Evolutionary conservation across 2,329 filamentous ascomycete genomes (phyloP).

Genomic region (Diplodia sapinea): DNA sequence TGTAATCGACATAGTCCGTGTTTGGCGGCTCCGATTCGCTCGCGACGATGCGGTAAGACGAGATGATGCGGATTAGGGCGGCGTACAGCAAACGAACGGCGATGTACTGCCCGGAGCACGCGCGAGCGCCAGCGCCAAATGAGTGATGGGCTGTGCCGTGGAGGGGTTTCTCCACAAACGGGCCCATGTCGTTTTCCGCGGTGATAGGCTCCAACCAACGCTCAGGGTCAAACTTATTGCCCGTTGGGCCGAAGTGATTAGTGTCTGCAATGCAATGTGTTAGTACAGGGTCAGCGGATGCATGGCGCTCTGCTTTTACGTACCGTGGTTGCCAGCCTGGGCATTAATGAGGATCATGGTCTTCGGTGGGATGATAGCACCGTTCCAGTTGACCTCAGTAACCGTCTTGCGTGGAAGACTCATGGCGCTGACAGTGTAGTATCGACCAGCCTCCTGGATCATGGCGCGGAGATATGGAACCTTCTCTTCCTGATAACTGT

Average conservation of each 20-base stretch:
- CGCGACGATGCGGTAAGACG: constrained; percentile 58
- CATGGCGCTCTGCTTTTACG: constrained; percentile 23
- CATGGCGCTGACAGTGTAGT: constrained; percentile 62
- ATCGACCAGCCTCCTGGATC: constrained; percentile 59
- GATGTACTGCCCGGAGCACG: constrained; percentile 60
- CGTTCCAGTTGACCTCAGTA: constrained; percentile 58
- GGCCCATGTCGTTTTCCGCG: constrained; percentile 30
- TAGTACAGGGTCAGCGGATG: neutral
- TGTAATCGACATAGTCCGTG: constrained; percentile 68
- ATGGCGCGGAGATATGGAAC: constrained; percentile 58
- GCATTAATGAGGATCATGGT: constrained; percentile 63
- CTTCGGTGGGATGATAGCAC: constrained; percentile 57
- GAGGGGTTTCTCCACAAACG: constrained; percentile 42
- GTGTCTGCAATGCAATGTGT: constrained; percentile 47
- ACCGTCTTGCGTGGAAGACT: constrained; percentile 59
- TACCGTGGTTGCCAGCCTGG: constrained; percentile 61
- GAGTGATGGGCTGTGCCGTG: constrained; percentile 50
- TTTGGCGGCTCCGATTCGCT: constrained; percentile 59
- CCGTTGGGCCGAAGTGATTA: constrained; percentile 57
- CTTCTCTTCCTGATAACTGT: constrained; percentile 54
- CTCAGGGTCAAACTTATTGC: constrained; percentile 56
- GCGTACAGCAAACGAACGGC: constrained; percentile 58
- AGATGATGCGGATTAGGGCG: constrained; percentile 57
- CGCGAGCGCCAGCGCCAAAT: constrained; percentile 59
- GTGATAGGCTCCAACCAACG: constrained; percentile 53